phyloP scores from a whole-genome alignment of 345 rosid species.

The Populus tremula region DNA sequence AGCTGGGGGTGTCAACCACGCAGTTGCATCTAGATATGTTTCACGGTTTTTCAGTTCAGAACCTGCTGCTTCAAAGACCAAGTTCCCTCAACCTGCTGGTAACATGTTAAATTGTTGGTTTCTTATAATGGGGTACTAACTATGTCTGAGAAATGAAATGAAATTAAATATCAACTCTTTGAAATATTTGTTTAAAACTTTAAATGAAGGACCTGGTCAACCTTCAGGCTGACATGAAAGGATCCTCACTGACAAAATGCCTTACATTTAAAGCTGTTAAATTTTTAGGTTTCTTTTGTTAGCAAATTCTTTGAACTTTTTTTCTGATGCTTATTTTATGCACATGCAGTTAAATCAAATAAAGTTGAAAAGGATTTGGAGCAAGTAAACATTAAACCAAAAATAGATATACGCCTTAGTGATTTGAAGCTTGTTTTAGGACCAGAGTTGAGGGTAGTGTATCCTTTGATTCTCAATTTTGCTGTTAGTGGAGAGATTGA shows the following conservation, averaged over 20 bases:
- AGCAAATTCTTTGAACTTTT: not conserved
- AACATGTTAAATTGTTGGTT: constrained; percentile 10
- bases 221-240: not conserved
- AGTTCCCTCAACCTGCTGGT: constrained; percentile 65
- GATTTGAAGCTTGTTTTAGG: constrained; percentile 92
- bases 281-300: not conserved
- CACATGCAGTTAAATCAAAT: constrained; percentile 56
- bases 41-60: constrained; percentile 71
- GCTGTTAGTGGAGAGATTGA: constrained; percentile 95
- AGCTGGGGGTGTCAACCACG: constrained; percentile 63
- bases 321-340: constrained; percentile 17
- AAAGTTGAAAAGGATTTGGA: constrained; percentile 67
- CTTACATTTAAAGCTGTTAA: not conserved
- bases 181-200: not conserved
- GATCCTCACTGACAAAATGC: not conserved
- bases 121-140: too few species aligned
- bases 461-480: constrained; percentile 89
- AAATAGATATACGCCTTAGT: constrained; percentile 74
- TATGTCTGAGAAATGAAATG: too few species aligned
- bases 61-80: constrained; percentile 58
- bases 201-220: not conserved
- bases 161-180: too few species aligned
- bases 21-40: constrained; percentile 84
- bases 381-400: constrained; percentile 65
- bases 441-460: constrained; percentile 85